Evolutionary conservation across 1,139 yeast genomes (phyloP).

Genomic region (Kurtzmaniella quercitrusa): DNA sequence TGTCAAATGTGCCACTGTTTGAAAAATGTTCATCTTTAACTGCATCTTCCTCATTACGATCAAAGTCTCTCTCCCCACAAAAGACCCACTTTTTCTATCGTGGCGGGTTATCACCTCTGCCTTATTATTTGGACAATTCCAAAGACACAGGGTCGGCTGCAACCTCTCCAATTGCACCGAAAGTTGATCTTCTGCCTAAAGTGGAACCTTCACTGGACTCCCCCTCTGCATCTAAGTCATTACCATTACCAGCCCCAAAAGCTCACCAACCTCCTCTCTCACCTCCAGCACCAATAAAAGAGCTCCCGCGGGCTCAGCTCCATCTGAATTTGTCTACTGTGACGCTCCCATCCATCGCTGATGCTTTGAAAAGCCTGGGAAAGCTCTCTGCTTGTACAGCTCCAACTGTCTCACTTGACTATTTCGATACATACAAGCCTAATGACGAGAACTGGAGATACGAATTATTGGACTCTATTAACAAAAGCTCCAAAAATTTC

Average conservation of each 20-base stretch:
- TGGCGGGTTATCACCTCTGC: conserved; percentile 19
- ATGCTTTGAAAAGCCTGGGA: conserved; percentile 29
- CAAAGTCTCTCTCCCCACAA: conserved; percentile 34
- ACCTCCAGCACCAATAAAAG: not conserved
- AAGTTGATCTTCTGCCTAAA: not conserved
- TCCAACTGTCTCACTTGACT: conserved; percentile 44
- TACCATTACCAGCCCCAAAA: too few species aligned
- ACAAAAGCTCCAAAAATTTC: conserved; percentile 26
- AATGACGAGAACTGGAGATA: conserved; percentile 46
- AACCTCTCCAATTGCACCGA: not conserved
- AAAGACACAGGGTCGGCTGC: conserved; percentile 1
- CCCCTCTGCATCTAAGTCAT: not conserved
- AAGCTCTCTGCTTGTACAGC: conserved; percentile 28
- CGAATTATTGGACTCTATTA: conserved; percentile 37
- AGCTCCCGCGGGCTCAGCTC: not conserved
- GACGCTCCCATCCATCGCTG: conserved; percentile 39
- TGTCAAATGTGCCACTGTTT: conserved; percentile 11
- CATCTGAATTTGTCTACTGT: conserved; percentile 3
- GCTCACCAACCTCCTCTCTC: not conserved
- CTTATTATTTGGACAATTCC: conserved; percentile 15
- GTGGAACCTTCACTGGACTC: not conserved
- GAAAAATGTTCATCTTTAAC: not conserved
- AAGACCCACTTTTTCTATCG: conserved; percentile 19
- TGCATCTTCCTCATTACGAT: conserved; percentile 14
- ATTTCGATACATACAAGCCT: conserved; percentile 46